Percentiles rank a stretch among this genome's conserved stretches.
Evolutionary conservation across 345 rosid genomes (phyloP).

Genomic region (Balakata baccata): DNA sequence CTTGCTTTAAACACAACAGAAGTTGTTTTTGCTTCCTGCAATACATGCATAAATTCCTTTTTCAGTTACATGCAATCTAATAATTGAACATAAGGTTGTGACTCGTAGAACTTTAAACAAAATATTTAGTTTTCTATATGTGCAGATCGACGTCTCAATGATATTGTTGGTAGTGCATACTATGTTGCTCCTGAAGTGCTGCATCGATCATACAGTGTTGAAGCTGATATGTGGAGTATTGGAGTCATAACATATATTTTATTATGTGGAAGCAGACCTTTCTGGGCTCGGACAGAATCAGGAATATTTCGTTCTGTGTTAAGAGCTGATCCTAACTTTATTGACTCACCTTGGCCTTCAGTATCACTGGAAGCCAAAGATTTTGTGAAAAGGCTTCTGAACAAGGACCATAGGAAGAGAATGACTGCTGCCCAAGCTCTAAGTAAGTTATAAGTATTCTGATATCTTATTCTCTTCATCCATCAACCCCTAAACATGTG

Average conservation of each 20-base stretch:
- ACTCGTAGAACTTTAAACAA: background rate
- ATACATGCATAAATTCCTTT: background rate
- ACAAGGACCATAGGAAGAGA: conserved; percentile 93
- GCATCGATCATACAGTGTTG: conserved; percentile 81
- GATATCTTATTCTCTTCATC: background rate
- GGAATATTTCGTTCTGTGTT: conserved; percentile 92
- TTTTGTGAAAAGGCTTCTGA: conserved; percentile 82
- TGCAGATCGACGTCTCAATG: conserved; percentile 87
- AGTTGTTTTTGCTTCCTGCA: background rate
- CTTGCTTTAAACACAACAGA: background rate
- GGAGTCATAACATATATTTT: conserved; percentile 87
- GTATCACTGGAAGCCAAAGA: conserved; percentile 80
- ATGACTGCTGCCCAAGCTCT: conserved; percentile 93
- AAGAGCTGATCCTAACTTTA: conserved; percentile 78
- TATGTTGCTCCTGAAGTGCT: conserved; percentile 98
- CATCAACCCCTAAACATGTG: background rate
- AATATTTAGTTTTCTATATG: conserved; percentile 17
- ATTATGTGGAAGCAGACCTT: conserved; percentile 95
- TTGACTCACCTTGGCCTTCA: conserved; percentile 83
- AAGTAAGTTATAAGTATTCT: conserved; percentile 40
- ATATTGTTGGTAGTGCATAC: conserved; percentile 95
- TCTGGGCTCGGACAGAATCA: conserved; percentile 91
- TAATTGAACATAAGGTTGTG: background rate
- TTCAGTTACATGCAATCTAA: background rate
- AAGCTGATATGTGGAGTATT: conserved; percentile 95